These are phyloP conservation scores for Hymenochaete sp. DNA, from an alignment of 1,284 basidiomycete genomes.

Conservation along the genomic window DNA sequence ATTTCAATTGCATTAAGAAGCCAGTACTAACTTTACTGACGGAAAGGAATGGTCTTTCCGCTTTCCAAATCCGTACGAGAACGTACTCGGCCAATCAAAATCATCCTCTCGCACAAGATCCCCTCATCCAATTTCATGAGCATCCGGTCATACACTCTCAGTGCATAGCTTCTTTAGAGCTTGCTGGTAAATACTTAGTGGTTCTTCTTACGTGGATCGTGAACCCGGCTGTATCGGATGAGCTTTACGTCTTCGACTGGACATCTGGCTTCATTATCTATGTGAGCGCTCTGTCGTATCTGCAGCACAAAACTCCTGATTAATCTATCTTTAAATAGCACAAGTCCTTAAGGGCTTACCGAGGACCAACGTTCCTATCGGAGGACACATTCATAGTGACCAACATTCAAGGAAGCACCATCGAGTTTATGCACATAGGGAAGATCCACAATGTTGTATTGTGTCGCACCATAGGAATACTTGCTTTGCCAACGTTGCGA, in stretches of 20 bases:
- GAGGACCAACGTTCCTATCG: constrained; percentile 14
- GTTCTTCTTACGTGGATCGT: constrained; percentile 30
- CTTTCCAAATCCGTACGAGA: constrained; percentile 7
- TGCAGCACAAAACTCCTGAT: no score
- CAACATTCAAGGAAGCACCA: constrained; percentile 13
- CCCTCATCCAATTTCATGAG: constrained; percentile 30
- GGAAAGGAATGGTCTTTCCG: constrained; percentile 23
- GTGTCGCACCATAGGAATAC: constrained; percentile 9
- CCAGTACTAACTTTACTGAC: background rate
- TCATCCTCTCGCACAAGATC: constrained; percentile 34
- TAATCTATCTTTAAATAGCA: constrained; percentile 9
- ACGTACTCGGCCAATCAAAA: constrained; percentile 32
- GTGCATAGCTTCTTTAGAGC: constrained; percentile 32
- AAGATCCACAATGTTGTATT: background rate
- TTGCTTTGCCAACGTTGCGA: constrained; percentile 11
- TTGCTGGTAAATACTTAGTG: constrained; percentile 39
- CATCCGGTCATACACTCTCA: constrained; percentile 16
- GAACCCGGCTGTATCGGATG: constrained; percentile 14
- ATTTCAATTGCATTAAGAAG: constrained; percentile 22
- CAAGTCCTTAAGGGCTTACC: constrained; percentile 14
- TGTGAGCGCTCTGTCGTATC: constrained; percentile 1
- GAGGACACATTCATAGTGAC: constrained; percentile 15
- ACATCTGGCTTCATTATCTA: constrained; percentile 4
- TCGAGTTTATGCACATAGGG: constrained; percentile 12
- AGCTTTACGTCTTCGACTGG: constrained; percentile 17